Base-by-base conservation (phyloP, 2,329 filamentous ascomycete species). In the Fusarium setosum region DNA sequence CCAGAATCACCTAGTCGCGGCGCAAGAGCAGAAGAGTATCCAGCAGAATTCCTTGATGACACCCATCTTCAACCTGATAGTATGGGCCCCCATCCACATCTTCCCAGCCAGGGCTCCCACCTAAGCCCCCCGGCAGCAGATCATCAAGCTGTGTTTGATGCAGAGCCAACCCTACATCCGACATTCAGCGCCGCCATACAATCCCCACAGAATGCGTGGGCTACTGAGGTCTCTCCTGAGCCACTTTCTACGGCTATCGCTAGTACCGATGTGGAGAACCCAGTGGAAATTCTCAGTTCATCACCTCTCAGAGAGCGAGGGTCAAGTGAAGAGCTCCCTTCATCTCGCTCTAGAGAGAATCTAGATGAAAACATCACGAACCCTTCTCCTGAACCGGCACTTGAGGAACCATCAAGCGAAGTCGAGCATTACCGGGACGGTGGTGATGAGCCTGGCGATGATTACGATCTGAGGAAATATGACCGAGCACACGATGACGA, bases 391-490 rank as follows among this genome's bases (percentile, higher is more conserved):
- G 59, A 64, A n/a, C 48, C 50, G 24, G 56, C 24, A 29, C 51
- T 62, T 3, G 64, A 64, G 24, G 51, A 63, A 15, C 49, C 47
- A 20, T 58, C 47, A n/a, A 67, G 60, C 38, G 70, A 70, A 54
- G 61, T 61, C 40, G 72, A 71, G 9, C 56, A 62, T 42, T 64
- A 70, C 42, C 62, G 61, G 18, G 71, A 75, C 49, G 72, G 68
- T 17, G 69, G 70, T 2, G 74, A 76, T 15, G 55, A 71, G 18
- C 63, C 69, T 32, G 75, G 76, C 12, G 74, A 77, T 29, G 76
- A 77, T 54, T 77, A 77, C 23, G 74, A 77, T 42, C 61, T 77
- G 24, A 62, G 74, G 45, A 76, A 76, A 35, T 77, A 77, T 53
- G 73, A 73, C 42, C 63, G 65, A 37, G 65, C 75, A 24, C 73